Base-by-base conservation (phyloP, 2,329 filamentous ascomycete genomes). In the Ceratocystis cacaofunesta region DNA sequence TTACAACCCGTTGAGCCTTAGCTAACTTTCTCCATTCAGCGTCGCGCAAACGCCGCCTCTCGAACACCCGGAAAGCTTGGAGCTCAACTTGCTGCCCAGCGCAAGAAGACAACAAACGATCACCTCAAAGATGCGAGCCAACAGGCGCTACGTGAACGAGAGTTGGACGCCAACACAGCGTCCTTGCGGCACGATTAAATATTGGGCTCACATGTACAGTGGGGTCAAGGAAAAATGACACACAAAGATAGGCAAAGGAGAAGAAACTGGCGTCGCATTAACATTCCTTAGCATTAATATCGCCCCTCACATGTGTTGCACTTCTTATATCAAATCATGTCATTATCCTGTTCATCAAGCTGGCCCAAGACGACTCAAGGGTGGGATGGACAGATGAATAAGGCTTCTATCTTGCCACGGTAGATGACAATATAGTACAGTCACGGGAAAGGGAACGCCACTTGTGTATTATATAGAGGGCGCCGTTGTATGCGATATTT, bases 21-120 rank as follows among this genome's bases (percentile, higher is more conserved):
- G 5, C 30, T 25, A 64, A 66, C 48, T 44, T 10, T 17, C 30
- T 28, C 50, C 61, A 66, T 67, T 61, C 70, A 91, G 88, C 85
- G 86, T 72, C 82, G 89, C 69, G 85, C 85, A 22, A 83, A 85
- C 43, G 73, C 79, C 60, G 76, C 75, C 67, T 84, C 78, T 75
- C 76, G 76, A 60, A 84, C 84, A 70, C n/a, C 43, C 22, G 85
- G 89, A 17, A 92, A 90, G 72, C 78, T 95, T 12, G 82, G 82
- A 43, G 76, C 79, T 41, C 85, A 91, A 72, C 78, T 96, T 15
- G 82, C 86, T 65, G 85, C 85, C 44, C 88, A 95, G 76, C 89
- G 88, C 76, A 85, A 83, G 70, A 84, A 89, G 76, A 90, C 87
- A 7, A 81, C 85, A 64, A 79, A 77, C 36, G 84, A 87, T 67